Conservation (phyloP, 2,329 filamentous ascomycete species). For the Aspergillus arachidicola region DNA sequence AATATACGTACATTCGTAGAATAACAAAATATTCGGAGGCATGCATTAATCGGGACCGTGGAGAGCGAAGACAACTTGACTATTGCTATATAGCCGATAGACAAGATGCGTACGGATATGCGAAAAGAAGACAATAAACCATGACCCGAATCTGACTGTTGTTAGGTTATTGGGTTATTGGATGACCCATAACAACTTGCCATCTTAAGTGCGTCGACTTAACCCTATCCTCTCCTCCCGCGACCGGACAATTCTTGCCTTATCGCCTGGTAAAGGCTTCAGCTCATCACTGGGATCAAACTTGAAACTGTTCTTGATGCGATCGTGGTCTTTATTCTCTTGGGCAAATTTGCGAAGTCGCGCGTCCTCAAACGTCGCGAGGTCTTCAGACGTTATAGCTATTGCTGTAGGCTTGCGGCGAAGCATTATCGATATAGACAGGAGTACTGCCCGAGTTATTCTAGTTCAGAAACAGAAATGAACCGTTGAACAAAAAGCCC, state of each 20-base stretch:
- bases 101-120: background rate
- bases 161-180: background rate
- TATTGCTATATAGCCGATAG: background rate
- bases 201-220: conserved; percentile 24
- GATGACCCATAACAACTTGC: background rate
- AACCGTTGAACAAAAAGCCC: background rate
- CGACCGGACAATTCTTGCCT: conserved; percentile 49
- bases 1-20: background rate
- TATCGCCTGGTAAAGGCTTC: conserved; percentile 53
- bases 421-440: conserved; percentile 42
- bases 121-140: background rate
- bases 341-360: conserved; percentile 34
- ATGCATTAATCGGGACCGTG: background rate
- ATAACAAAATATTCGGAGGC: background rate
- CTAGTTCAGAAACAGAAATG: too few relatives aligned
- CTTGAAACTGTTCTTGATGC: conserved; percentile 25
- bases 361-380: conserved; percentile 50
- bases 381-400: conserved; percentile 52
- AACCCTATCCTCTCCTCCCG: conserved; percentile 51
- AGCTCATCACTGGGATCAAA: conserved; percentile 53
- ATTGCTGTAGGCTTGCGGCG: conserved; percentile 56
- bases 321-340: conserved; percentile 29
- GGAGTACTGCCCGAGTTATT: too few relatives aligned
- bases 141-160: background rate
- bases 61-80: background rate